Base-by-base conservation (phyloP, 1,284 basidiomycete species). In the Cutaneotrichosporon sp. region DNA sequence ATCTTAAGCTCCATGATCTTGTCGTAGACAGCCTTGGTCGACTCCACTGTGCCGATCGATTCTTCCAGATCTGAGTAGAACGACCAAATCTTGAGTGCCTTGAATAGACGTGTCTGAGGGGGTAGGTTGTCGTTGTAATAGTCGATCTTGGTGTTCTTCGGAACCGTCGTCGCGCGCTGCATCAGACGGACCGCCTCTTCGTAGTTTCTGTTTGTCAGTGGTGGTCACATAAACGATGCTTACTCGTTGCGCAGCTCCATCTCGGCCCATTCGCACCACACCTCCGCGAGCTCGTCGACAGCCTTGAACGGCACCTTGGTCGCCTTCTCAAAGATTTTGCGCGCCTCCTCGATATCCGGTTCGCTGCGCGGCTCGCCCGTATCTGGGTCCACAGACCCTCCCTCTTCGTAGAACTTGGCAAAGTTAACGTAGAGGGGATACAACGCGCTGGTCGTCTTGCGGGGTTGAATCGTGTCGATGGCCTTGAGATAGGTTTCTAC, bases 231-330 rank as follows among this genome's bases (percentile, higher is more conserved):
- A 33, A 20, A 2, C 19, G 12, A 9, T 60, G 81, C 88, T 66
- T 73, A 91, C 90, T 92, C 92, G 45, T 94, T 87, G 32, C 96
- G 82, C 43, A 98, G 80, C 72, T 99, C 96, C 87, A 98, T 86
- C 76, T 98, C 94, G 9, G 96, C 86, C 94, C 94, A 98, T 73
- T 97, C 92, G 71, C 91, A 96, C 96, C 96, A 99, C 14, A 97
- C 82, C 74, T 98, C 96, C 0, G 96, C 96, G 27, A 99, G 80
- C 68, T 99, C 96, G 70, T 99, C 96, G 5, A 99, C 93, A n/a
- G 83, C 79, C 72, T 87, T 90, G 79, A 92, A 97, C 61, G 89
- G 88, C 38, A 97, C 84, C 62, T 90, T 90, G 1, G 87, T 86
- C 1, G 84, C 93, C 70, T 89, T 91, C 68, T 97, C 92, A 20